Percentiles rank a stretch among this genome's conserved stretches.
Conservation (phyloP, 495 filamentous ascomycete species). For the Lasiosphaeriaceae sp. region DNA sequence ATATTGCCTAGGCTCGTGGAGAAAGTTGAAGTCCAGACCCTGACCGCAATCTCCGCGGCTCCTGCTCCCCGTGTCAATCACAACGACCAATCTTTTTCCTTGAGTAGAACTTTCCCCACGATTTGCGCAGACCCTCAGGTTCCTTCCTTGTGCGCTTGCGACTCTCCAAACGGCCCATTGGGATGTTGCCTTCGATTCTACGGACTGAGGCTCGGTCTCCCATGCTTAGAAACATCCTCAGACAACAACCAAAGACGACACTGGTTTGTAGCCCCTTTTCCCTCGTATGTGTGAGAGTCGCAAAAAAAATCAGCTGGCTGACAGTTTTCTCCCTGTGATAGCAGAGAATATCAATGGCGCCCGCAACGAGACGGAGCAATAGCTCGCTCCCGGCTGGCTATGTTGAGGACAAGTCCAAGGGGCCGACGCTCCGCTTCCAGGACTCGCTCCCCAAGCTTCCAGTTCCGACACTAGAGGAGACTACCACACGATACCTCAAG, state of each 20-base stretch:
- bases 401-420: conserved; percentile 85
- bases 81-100: not conserved
- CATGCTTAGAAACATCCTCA: conserved; percentile 25
- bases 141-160: not conserved
- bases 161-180: conserved; percentile 7
- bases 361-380: conserved; percentile 49
- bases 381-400: conserved; percentile 71
- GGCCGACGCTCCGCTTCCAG: conserved; percentile 92
- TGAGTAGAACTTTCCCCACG: not conserved
- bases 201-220: conserved; percentile 33
- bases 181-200: conserved; percentile 31
- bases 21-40: conserved; percentile 8
- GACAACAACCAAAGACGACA: conserved; percentile 16
- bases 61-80: not conserved
- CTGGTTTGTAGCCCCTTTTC: conserved; percentile 21
- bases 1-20: conserved; percentile 20
- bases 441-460: conserved; percentile 89
- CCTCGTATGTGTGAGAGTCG: too few species aligned
- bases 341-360: conserved; percentile 49
- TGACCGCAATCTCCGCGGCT: conserved; percentile 20
- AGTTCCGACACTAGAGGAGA: conserved; percentile 92
- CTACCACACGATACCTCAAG: conserved; percentile 85
- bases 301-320: not conserved
- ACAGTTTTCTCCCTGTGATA: not conserved
- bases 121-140: not conserved